Evolutionary conservation across 345 rosid genomes (phyloP), one percentile per base, ranked within the genome.

Genomic region (Eucalyptus globulus): DNA sequence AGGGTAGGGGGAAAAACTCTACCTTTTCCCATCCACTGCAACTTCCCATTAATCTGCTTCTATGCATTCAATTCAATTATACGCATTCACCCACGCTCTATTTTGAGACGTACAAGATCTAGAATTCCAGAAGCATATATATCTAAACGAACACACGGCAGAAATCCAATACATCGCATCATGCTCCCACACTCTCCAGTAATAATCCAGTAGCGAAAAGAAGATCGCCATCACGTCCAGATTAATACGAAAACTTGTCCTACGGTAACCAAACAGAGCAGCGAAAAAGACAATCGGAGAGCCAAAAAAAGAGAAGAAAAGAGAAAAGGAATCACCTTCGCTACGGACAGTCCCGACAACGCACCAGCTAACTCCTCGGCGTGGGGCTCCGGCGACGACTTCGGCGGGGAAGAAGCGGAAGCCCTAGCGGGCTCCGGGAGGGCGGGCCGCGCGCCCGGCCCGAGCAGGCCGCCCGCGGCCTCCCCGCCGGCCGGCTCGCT

Each of bases 401-500:
- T 93, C 31, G 94, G 88, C 86, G 95, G 89, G 47, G 85, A 76
- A 76, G 85, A 40, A 40, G 85, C 7, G 29, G 85, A 76, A 93
- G 89, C 92, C 91, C 95, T 95, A 49, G 97, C 93, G 6, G 97
- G 90, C 90, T 92, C 95, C 16, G 93, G 89, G 83, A 96, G 90
- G 31, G 93, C 91, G 14, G 99, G 99, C 98, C 97, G 95, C 1
- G 93, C 89, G 85, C 85, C 56, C 81, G 92, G n/a, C 93, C 91
- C 87, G 91, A 98, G 89, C 96, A 92, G 40, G 93, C 94, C 72
- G 96, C 91, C 50, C 90, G 12, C 97, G 22, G 89, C 89, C 88
- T 94, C 98, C 43, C 91, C 88, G 29, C 94, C 94, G 16, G 95
- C 94, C 14, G 95, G 99, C 92, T 88, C 92, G 80, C 91, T 95